A percentile compares a stretch with the other conserved stretches of the same genome.
These are phyloP conservation scores for Sequoiadendron giganteum DNA, from an alignment of 75 land plant genomes.

Conservation along the genomic window DNA sequence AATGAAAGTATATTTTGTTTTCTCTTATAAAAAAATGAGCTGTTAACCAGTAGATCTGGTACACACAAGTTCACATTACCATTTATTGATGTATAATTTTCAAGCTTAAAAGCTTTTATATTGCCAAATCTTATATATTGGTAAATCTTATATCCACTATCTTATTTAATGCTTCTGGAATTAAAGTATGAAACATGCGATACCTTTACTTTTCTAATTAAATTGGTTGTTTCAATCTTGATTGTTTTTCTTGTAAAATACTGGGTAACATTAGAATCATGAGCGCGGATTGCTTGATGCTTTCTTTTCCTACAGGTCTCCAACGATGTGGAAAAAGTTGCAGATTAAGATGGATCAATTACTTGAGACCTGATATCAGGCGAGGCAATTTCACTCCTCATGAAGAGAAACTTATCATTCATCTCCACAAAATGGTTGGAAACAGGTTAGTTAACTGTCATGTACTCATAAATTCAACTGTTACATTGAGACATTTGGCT, in stretches of 20 bases:
- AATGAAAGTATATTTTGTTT: too few relatives aligned
- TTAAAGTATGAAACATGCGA: too few relatives aligned
- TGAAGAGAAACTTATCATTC: conserved; percentile 28
- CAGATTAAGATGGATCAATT: conserved; percentile 35
- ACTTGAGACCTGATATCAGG: conserved; percentile 29
- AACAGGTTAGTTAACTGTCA: conserved; percentile 18
- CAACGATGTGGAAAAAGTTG: conserved; percentile 35
- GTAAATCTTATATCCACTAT: too few relatives aligned
- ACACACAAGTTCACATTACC: too few relatives aligned
- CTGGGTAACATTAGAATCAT: neutral
- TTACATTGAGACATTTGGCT: neutral
- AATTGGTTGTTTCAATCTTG: neutral
- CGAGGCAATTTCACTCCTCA: conserved; percentile 24
- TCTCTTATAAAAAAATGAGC: too few relatives aligned
- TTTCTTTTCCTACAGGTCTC: conserved; percentile 15
- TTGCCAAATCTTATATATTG: too few relatives aligned
- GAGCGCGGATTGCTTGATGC: neutral
- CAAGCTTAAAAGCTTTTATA: too few relatives aligned
- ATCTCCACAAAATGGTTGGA: conserved; percentile 23
- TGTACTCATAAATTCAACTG: neutral
- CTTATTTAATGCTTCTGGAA: too few relatives aligned
- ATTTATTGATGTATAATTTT: too few relatives aligned
- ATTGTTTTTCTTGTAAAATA: neutral
- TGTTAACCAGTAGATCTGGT: too few relatives aligned
- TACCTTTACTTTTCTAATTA: too few relatives aligned